Evolutionary conservation across 371 early-diverging fungal genomes (phyloP), one percentile per base, ranked within the genome.

Genomic region (Zopfochytrium polystomum): DNA sequence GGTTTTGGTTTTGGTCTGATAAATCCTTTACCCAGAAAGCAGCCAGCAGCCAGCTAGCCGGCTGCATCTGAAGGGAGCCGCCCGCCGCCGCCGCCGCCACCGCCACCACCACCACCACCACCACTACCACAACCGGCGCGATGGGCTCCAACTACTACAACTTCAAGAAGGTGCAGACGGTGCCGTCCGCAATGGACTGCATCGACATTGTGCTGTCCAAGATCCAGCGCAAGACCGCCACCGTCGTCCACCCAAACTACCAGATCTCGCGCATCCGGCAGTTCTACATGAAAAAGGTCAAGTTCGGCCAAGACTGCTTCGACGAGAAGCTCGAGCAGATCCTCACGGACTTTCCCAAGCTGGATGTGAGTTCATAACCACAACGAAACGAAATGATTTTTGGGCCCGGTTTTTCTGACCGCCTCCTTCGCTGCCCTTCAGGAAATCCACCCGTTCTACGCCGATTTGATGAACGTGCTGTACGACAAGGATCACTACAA

Each of bases 401-500:
- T 9, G 30, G 7, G 18, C 45, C 27, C 7, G 33, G 11, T 25
- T 6, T 13, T 20, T 27, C 35, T 18, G 31, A 20, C 22, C 23
- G 26, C 48, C 7, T 30, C 26, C 50, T 47, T 57, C 51, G 7
- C 54, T 20, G 15, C 51, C 32, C 23, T 53, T 44, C 78, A 91
- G 88, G 98, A 98, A 73, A 93, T 99, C 64, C 99, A 99, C 76
- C 99, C 99, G 20, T 99, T 99, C 82, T 99, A 99, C 75, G 86
- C 98, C n/a, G 99, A 99, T 78, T 80, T 99, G 68, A 98, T 99
- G 93, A 99, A 99, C 80, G 99, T 99, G 26, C 85, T 99, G 50
- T 99, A 99, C 83, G 99, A 99, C 85, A 91, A 92, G 77, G 99
- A 99, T 76, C 99, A 99, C 78, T 99, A 99, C 86, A 99, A 99